Base-by-base conservation (phyloP, 805 yeast genomes). In the Dipodascus albidus region DNA sequence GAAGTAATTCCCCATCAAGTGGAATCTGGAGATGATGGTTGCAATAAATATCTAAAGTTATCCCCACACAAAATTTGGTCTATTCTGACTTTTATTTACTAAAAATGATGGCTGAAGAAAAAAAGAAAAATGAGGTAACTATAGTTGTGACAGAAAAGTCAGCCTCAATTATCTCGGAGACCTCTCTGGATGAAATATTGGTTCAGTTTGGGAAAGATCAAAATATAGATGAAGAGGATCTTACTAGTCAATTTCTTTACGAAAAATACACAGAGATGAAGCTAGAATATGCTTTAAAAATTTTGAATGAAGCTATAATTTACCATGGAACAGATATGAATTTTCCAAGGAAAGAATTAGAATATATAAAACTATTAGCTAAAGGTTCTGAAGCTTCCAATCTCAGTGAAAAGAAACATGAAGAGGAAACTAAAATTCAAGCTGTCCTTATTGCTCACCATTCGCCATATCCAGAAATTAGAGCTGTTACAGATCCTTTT, bases 391-490 rank as follows among this genome's bases (percentile, higher is more conserved):
- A 62, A 27, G 60, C 60, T 52, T 54, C 60, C 48, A 55, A 54
- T 1, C 60, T 59, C 17, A 47, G 27, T 8, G 51, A 48, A 33
- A 17, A 42, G 33, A 53, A 51, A 15, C 55, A 55, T 38, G 60
- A 57, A 8, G 59, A 70, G 11, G 71, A 71, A 42, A 62, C 64
- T 22, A 67, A 67, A 51, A 56, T 69, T 14, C 73, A 74, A 52
- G 79, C 79, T 3, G 73, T 70, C 23, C 61, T 76, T 48, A 67
- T 65, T 50, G 4, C 4, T 6, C 54, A 56, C 53, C 74, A 70
- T 55, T 77, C 82, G 1, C 82, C 82, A 2, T 78, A 78, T 56
- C 81, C 82, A 2, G 83, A 80, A 61, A 79, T 79, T 17, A 63
- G 83, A 48, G 74, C 83, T 2, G 77, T 80, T 23, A 73, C 78